Evolutionary conservation across 108 stramenopile genomes (phyloP), one percentile per base, ranked within the genome.

Genomic region (Skeletonema menzelii): DNA sequence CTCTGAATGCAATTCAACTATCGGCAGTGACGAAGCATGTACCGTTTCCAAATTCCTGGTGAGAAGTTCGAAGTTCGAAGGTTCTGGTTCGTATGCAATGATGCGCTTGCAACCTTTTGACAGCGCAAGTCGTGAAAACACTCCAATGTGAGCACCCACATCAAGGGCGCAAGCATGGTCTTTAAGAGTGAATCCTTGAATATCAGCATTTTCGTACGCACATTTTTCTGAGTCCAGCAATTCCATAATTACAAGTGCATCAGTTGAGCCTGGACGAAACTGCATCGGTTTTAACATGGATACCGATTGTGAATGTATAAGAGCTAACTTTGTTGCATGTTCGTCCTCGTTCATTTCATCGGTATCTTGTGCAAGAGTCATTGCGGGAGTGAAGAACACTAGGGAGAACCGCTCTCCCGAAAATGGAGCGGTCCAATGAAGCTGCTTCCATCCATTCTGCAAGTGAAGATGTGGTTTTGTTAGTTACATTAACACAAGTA

Each of bases 321-420:
- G 17, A 6, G 60, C 73, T 59, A 85, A 71, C 27, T 28, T 26
- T 20, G 37, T 55, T 4, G 82, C 74, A 19, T 13, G 32, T 6
- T 22, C 34, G 40, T 85, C 84, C 40, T 85, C 46, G n/a, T n/a
- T 38, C 56, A 14, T n/a, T 59, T 35, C 31, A 38, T 59, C 62
- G 31, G 32, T 47, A 70, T 65, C 60, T 34, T 30, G 34, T 53
- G 28, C 69, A 68, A 31, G 69, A 35, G 44, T 49, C 64, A 71
- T 53, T 42, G 63, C 82, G 5, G 96, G 97, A 19, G 95, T 96
- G 80, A 98, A 98, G 87, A 89, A 98, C 19, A 98, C 95, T 15
- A 98, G 64, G n/a, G 82, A 84, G 58, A 88, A 98, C 10, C 96
- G 80, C 69, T 98, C 95, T 11, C 97, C 97, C 44, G 15, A 19